phyloP scores from a whole-genome alignment of 2,329 filamentous ascomycete genomes.

The Colletotrichum falcatum region DNA sequence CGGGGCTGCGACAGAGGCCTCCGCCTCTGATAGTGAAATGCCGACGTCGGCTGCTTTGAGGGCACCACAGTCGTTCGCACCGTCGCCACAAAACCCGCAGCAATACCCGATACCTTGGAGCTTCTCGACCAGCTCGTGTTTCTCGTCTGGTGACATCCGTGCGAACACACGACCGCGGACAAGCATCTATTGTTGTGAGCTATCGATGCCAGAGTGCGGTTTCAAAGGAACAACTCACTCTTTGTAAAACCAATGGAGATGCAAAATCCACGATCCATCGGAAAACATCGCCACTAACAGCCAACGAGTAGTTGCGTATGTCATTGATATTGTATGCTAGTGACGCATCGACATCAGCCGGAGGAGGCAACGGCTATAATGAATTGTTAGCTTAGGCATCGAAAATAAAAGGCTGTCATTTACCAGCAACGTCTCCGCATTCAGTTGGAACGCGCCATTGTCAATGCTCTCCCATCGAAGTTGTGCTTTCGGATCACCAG shows the following conservation, averaged over 20 bases:
- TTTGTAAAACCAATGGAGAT: conserved; percentile 79
- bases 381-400: conserved; percentile 22
- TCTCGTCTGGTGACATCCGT: conserved; percentile 98
- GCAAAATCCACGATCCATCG: conserved; percentile 96
- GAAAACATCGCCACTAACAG: conserved; percentile 93
- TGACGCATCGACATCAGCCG: conserved; percentile 81
- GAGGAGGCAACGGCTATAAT: conserved; percentile 75
- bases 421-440: conserved; percentile 80
- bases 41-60: conserved; percentile 97
- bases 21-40: conserved; percentile 95
- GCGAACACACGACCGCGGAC: conserved; percentile 94
- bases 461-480: conserved; percentile 97
- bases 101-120: conserved; percentile 96
- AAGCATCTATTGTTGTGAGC: conserved; percentile 73
- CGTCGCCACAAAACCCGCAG: conserved; percentile 95
- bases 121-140: conserved; percentile 97
- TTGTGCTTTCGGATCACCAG: conserved; percentile 77
- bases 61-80: conserved; percentile 96
- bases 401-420: conserved; percentile 40
- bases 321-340: conserved; percentile 87
- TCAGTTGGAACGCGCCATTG: conserved; percentile 80
- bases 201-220: not conserved
- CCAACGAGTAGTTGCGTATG: conserved; percentile 86
- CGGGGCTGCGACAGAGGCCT: conserved; percentile 97
- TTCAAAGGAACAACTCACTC: conserved; percentile 60